These are phyloP conservation scores for Heliophila coronopifolia DNA, from an alignment of 441 rosid species.

Conservation along the genomic window DNA sequence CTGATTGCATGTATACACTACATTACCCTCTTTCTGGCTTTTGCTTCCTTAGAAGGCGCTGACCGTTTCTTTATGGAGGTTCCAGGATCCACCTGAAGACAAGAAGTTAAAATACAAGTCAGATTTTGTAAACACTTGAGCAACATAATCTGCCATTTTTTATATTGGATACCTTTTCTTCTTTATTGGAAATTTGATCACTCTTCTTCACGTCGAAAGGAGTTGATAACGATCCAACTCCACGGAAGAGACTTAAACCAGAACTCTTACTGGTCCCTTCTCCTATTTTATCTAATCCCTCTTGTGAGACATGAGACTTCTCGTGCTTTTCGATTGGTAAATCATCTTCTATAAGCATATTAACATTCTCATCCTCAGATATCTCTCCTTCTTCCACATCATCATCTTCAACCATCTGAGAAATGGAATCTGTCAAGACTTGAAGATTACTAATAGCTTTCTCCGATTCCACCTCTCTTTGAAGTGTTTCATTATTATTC, in stretches of 20 bases:
- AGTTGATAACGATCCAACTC: conserved; percentile 16
- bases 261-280: conserved; percentile 15
- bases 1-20: neutral
- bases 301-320: conserved; percentile 32
- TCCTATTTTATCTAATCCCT: conserved; percentile 16
- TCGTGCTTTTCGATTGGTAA: conserved; percentile 21
- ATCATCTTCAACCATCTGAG: conserved; percentile 35
- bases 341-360: conserved; percentile 29
- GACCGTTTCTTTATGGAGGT: conserved; percentile 39
- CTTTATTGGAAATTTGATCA: conserved; percentile 29
- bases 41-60: conserved; percentile 42
- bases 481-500: conserved; percentile 28
- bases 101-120: conserved; percentile 15
- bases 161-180: conserved; percentile 38
- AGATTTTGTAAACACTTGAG: conserved; percentile 17
- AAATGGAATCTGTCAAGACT: conserved; percentile 14
- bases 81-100: conserved; percentile 36
- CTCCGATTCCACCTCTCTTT: conserved; percentile 31
- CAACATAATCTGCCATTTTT: neutral
- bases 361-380: conserved; percentile 37
- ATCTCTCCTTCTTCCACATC: conserved; percentile 68
- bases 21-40: conserved; percentile 62
- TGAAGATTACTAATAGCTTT: conserved; percentile 24
- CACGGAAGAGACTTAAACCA: conserved; percentile 2
- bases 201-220: conserved; percentile 25